These are phyloP conservation scores for Plectosphaerella sp. DNA, from an alignment of 2,329 filamentous ascomycete genomes.

Conservation along the genomic window DNA sequence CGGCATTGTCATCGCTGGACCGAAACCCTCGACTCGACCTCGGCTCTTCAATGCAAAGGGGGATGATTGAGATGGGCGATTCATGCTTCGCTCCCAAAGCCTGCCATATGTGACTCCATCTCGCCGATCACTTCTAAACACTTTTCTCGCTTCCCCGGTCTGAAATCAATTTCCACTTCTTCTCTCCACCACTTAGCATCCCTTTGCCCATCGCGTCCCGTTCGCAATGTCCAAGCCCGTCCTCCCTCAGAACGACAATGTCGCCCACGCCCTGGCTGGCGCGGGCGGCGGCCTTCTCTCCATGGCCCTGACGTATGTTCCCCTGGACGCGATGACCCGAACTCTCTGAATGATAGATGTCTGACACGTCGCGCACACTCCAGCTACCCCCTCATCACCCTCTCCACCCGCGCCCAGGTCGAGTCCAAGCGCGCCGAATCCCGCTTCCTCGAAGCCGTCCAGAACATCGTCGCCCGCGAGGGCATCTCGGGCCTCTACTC, in stretches of 20 bases:
- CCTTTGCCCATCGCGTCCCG: background rate
- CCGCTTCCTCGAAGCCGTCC: slow-evolving; percentile 76
- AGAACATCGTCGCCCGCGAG: slow-evolving; percentile 85
- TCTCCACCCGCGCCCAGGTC: slow-evolving; percentile 95
- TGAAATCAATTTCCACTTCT: background rate
- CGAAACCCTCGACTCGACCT: background rate
- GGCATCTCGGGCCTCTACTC: slow-evolving; percentile 86
- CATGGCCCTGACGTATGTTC: slow-evolving; percentile 81
- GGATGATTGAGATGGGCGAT: background rate
- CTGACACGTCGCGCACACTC: background rate
- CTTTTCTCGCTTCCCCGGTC: background rate
- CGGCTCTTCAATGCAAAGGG: background rate
- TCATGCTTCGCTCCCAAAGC: background rate
- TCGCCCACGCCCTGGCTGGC: slow-evolving; percentile 89
- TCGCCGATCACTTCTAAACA: background rate
- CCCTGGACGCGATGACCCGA: background rate
- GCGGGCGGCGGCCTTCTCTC: slow-evolving; percentile 91
- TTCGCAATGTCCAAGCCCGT: slow-evolving; percentile 49
- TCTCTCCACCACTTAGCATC: background rate
- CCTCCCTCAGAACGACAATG: slow-evolving; percentile 88
- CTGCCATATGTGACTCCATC: background rate
- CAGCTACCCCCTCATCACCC: slow-evolving; percentile 93
- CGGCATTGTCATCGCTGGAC: background rate
- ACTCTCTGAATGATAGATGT: too few relatives aligned
- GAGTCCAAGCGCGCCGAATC: slow-evolving; percentile 91